These are phyloP conservation scores for Neurospora africana DNA, from an alignment of 495 filamentous ascomycete species.

Conservation along the genomic window DNA sequence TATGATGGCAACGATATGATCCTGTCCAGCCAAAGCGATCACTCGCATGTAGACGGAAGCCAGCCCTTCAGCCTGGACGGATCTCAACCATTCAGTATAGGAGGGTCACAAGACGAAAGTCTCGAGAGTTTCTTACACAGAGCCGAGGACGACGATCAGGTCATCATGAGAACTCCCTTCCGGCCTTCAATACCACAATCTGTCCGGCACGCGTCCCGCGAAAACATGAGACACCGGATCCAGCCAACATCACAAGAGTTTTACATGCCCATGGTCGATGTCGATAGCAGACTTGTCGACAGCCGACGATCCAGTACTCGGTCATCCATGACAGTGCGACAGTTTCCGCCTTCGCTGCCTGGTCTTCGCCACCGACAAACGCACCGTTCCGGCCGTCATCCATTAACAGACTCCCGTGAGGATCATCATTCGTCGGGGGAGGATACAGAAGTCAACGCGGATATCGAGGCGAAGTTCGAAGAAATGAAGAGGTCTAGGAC, in stretches of 20 bases:
- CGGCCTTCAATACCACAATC: constrained; percentile 31
- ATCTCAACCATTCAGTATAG: constrained; percentile 23
- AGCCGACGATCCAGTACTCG: constrained; percentile 15
- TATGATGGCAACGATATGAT: constrained; percentile 28
- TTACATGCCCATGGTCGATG: constrained; percentile 31
- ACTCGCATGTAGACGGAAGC: constrained; percentile 26
- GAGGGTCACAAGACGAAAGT: constrained; percentile 37
- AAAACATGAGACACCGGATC: constrained; percentile 22
- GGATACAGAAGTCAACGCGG: not conserved
- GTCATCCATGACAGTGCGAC: constrained; percentile 14
- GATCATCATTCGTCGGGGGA: not conserved
- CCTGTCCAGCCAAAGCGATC: constrained; percentile 25
- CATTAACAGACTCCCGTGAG: not conserved
- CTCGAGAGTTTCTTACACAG: constrained; percentile 32
- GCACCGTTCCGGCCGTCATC: constrained; percentile 1
- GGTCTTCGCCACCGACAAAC: constrained; percentile 18
- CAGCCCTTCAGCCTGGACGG: constrained; percentile 23
- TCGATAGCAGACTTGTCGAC: constrained; percentile 10
- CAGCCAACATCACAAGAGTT: constrained; percentile 22
- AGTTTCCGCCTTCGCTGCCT: constrained; percentile 8
- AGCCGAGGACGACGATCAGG: constrained; percentile 33
- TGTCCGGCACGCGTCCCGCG: constrained; percentile 23
- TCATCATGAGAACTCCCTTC: constrained; percentile 34
- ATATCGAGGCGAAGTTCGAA: not conserved
- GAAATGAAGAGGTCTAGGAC: not conserved